Conservation (phyloP, 768 basidiomycete species). For the Pluteus cervinus region DNA sequence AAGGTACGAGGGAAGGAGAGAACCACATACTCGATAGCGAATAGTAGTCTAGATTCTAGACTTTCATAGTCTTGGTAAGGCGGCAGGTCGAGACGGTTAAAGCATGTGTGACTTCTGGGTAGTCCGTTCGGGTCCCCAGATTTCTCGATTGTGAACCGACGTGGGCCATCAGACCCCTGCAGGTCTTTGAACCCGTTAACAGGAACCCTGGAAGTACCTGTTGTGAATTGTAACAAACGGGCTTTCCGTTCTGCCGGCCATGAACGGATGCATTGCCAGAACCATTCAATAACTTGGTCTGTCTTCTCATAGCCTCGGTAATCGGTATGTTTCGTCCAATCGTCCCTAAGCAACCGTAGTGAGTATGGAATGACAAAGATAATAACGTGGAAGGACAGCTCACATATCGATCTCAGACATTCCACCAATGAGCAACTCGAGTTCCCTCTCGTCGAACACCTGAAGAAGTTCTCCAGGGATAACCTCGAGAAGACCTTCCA, state of each 20-base stretch:
- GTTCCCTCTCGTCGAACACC: slow-evolving; percentile 88
- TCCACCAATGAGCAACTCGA: slow-evolving; percentile 86
- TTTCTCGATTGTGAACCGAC: slow-evolving; percentile 93
- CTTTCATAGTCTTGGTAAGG: slow-evolving; percentile 87
- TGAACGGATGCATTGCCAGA: slow-evolving; percentile 87
- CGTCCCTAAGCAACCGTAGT: slow-evolving; percentile 45
- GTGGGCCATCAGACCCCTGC: slow-evolving; percentile 88
- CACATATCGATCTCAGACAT: slow-evolving; percentile 90
- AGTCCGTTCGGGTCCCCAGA: slow-evolving; percentile 84
- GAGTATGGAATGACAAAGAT: slow-evolving; percentile 1
- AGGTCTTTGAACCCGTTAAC: slow-evolving; percentile 95
- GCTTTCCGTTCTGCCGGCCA: slow-evolving; percentile 91
- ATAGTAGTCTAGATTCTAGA: slow-evolving; percentile 78
- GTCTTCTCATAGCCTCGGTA: slow-evolving; percentile 85
- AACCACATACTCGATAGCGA: slow-evolving; percentile 70
- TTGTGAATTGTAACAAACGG: slow-evolving; percentile 83
- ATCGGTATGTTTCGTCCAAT: slow-evolving; percentile 93
- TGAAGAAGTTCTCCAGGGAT: slow-evolving; percentile 79
- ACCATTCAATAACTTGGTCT: slow-evolving; percentile 90
- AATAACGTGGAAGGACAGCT: no score
- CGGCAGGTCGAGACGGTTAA: slow-evolving; percentile 85
- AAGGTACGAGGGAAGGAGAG: slow-evolving; percentile 2
- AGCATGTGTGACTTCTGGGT: slow-evolving; percentile 91
- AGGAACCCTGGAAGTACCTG: slow-evolving; percentile 77
- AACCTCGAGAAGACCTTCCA: slow-evolving; percentile 80